A percentile compares a stretch with the other conserved stretches of the same genome.
These are phyloP conservation scores for Pseudoscleropodium purum DNA, from an alignment of 225 moss, liverwort and hornwort species.

Conservation along the genomic window DNA sequence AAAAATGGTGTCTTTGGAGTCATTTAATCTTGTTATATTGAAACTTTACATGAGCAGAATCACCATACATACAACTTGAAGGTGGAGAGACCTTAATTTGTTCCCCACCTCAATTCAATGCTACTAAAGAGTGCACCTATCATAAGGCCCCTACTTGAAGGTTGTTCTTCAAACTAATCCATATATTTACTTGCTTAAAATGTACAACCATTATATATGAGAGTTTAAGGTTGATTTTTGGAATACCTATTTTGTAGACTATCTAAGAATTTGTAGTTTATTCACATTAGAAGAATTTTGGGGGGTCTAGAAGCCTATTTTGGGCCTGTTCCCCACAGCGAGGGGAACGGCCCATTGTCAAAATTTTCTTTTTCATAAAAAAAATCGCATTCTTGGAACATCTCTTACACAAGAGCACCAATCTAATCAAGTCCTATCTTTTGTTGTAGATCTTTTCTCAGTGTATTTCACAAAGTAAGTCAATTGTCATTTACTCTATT, in stretches of 20 bases:
- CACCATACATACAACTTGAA: neutral
- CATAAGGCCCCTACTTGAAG: neutral
- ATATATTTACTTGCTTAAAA: too few species aligned
- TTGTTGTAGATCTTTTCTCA: too few species aligned
- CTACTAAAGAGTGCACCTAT: neutral
- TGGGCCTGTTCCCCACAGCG: too few species aligned
- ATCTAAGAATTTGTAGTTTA: neutral
- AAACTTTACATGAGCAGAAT: neutral
- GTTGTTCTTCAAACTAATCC: neutral
- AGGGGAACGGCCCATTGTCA: too few species aligned
- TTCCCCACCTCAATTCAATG: rapidly evolving
- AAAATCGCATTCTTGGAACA: too few species aligned
- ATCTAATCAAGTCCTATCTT: too few species aligned
- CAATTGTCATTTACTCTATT: too few species aligned
- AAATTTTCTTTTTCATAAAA: too few species aligned
- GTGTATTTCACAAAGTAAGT: too few species aligned
- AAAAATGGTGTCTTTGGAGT: neutral
- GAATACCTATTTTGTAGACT: neutral
- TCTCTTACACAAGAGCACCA: too few species aligned
- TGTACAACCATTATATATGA: neutral
- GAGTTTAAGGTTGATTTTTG: neutral
- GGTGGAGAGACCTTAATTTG: neutral
- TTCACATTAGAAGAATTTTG: too few species aligned
- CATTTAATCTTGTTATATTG: neutral
- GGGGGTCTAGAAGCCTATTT: too few species aligned